Base-by-base conservation (phyloP, 345 rosid species). In the Noccaea caerulescens region DNA sequence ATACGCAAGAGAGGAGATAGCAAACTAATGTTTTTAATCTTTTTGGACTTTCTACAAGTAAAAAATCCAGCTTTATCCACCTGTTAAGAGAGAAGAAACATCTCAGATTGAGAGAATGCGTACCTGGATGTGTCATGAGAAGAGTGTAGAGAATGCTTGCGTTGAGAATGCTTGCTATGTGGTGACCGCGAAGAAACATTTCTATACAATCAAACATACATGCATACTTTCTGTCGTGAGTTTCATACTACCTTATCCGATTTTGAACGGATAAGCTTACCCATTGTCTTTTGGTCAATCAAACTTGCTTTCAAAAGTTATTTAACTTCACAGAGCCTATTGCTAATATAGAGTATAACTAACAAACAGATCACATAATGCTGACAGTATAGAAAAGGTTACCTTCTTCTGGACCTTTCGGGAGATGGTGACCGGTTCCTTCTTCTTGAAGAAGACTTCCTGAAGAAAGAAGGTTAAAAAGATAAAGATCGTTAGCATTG, bases 161-260 rank as follows among this genome's bases (percentile, higher is more conserved):
- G 90, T 84, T 90, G 90, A 87, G 96, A 92, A 86, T 86, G 90
- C 96, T 86, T 94, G 93, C 96, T 89, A 91, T 87, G 91, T 78
- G 98, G 99, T 83, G 99, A 94, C 89, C 93, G 83, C 85, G 87
- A 86, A 81, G 85, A 85, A 83, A 85, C 88, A 80, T 88, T 88
- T 94, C 99, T 94, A 94, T 84, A 94, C 80, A 88, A 94, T 78
- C 87, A 88, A 88, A 89, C 89, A 87, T 82, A 85, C 86, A 92
- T 90, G 77, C 3, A 88, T 80, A 83, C 86, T 84, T 72, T 60
- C 3, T 20, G 46, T 58, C 10, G 80, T 71, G 80, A 76, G 80
- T 70, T 64, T 50, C 76, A 11, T 20, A 54, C 72, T 60, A 74
- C 23, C 72, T 73, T 39, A 12, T 60, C n/a, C 63, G 37, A 1